Evolutionary conservation across 148 eudicot species (phyloP).

Genomic region (Limonium bicolor): DNA sequence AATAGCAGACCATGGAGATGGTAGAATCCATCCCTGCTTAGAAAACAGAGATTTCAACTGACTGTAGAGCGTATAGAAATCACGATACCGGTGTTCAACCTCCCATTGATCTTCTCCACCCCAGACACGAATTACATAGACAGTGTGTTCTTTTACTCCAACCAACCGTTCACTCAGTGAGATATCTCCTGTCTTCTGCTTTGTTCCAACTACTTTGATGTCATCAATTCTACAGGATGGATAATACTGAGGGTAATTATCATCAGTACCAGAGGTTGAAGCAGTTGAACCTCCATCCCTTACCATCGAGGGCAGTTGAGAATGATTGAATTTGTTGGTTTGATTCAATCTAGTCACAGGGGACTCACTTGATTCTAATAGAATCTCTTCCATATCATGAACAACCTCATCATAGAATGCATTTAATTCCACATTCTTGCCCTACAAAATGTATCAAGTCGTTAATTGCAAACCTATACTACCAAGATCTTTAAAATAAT

Average conservation of each 20-base stretch:
- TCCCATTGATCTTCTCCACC: conserved; percentile 71
- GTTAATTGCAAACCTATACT: no score
- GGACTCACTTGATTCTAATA: conserved; percentile 57
- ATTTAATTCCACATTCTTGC: conserved; percentile 37
- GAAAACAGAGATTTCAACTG: conserved; percentile 49
- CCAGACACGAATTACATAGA: conserved; percentile 51
- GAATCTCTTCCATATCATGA: conserved; percentile 95
- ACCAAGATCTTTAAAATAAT: no score
- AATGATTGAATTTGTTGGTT: conserved; percentile 11
- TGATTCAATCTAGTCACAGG: conserved; percentile 29
- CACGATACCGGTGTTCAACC: conserved; percentile 87
- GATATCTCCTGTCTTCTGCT: conserved; percentile 68
- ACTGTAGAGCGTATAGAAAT: conserved; percentile 62
- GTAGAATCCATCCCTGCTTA: conserved; percentile 59
- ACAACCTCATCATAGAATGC: conserved; percentile 67
- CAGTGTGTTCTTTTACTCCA: conserved; percentile 89
- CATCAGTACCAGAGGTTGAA: conserved; percentile 40
- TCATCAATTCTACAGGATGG: conserved; percentile 42
- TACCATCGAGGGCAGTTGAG: conserved; percentile 27
- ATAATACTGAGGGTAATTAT: conserved; percentile 15
- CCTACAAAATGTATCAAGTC: no score
- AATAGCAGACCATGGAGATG: conserved; percentile 68
- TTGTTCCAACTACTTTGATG: conserved; percentile 76
- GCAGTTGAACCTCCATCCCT: conserved; percentile 72
- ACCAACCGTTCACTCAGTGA: conserved; percentile 86